These are phyloP conservation scores for Hibiscus syriacus DNA, from an alignment of 345 rosid genomes.

Conservation along the genomic window DNA sequence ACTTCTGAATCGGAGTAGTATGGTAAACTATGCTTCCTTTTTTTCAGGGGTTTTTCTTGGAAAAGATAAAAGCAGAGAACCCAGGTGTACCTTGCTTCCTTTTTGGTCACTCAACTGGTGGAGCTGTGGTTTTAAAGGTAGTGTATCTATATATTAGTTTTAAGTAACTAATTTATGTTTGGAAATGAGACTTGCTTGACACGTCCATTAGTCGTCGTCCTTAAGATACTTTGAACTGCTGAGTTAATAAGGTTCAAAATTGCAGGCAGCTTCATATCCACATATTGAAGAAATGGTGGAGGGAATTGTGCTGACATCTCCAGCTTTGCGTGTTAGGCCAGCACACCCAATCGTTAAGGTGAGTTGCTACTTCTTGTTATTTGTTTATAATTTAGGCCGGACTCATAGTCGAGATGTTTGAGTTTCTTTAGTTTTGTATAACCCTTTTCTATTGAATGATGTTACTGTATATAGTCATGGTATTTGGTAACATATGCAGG, in stretches of 20 bases:
- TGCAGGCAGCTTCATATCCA: conserved; percentile 64
- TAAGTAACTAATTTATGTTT: not conserved
- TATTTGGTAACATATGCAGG: conserved; percentile 33
- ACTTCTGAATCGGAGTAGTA: too few species aligned
- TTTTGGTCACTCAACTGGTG: conserved; percentile 96
- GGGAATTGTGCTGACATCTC: conserved; percentile 81
- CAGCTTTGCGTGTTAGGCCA: conserved; percentile 93
- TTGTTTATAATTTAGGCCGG: not conserved
- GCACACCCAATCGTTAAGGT: conserved; percentile 98
- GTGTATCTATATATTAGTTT: not conserved
- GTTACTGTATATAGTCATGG: too few species aligned
- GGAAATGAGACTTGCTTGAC: too few species aligned
- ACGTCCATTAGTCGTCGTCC: too few species aligned
- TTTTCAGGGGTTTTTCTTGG: conserved; percentile 75
- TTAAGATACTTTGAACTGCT: too few species aligned
- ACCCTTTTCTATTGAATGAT: too few species aligned
- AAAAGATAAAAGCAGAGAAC: conserved; percentile 65
- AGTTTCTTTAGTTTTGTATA: too few species aligned
- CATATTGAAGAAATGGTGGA: conserved; percentile 55
- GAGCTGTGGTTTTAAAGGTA: conserved; percentile 96
- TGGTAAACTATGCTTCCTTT: not conserved
- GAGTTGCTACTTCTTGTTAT: conserved; percentile 10
- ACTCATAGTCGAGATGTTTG: too few species aligned
- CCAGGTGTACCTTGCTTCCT: conserved; percentile 90
- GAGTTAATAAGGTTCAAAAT: conserved; percentile 5